Evolutionary conservation across 2,329 filamentous ascomycete species (phyloP).

Genomic region (Neocucurbitaria cava): DNA sequence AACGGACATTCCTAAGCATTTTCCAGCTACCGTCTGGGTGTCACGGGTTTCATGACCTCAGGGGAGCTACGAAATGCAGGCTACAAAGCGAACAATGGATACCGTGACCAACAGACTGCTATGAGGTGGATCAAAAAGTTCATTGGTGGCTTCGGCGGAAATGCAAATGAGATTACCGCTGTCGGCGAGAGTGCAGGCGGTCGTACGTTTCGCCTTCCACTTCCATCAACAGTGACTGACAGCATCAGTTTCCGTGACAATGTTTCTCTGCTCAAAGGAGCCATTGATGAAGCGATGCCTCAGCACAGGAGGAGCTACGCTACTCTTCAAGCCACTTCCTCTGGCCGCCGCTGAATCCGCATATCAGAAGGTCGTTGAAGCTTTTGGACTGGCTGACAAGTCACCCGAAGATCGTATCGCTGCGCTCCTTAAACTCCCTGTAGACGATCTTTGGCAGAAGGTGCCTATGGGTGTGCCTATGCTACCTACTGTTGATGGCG

Average conservation of each 20-base stretch:
- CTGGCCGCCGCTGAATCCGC: conserved; percentile 49
- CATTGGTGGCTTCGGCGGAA: conserved; percentile 49
- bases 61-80: conserved; percentile 55
- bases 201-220: conserved; percentile 36
- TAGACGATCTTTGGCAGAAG: conserved; percentile 52
- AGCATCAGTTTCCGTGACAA: conserved; percentile 30
- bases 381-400: conserved; percentile 49
- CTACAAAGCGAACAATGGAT: conserved; percentile 44
- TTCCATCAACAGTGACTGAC: conserved; percentile 1
- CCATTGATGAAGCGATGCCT: conserved; percentile 50
- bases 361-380: conserved; percentile 51
- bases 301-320: conserved; percentile 49
- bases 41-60: conserved; percentile 53
- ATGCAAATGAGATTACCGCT: conserved; percentile 48
- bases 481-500: conserved; percentile 53
- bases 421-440: conserved; percentile 50
- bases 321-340: conserved; percentile 52
- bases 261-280: conserved; percentile 38
- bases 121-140: conserved; percentile 47
- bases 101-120: conserved; percentile 46
- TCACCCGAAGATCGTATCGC: conserved; percentile 52
- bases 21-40: conserved; percentile 41
- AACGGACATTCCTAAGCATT: conserved; percentile 16
- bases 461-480: conserved; percentile 46
- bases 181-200: conserved; percentile 59